Conservation (phyloP, 257 asterid genomes). For the Nemophila menziesii region DNA sequence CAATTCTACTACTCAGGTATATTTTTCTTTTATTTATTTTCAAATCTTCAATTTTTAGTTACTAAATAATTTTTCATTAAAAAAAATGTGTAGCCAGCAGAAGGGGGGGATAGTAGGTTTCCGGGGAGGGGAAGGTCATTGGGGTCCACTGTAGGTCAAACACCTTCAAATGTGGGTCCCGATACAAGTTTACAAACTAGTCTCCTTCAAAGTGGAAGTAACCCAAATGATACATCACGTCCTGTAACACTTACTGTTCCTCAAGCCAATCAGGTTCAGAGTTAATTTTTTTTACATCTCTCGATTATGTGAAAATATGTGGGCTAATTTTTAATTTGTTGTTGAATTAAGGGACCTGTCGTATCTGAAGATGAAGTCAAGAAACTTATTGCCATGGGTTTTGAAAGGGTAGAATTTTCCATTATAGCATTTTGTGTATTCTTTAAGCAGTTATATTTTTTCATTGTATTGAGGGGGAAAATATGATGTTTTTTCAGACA, state of each 20-base stretch:
- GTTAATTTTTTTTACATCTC: slow-evolving; percentile 1
- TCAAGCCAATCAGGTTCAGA: slow-evolving; percentile 49
- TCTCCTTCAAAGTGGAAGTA: slow-evolving; percentile 48
- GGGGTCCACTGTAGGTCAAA: slow-evolving; percentile 22
- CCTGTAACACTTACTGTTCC: slow-evolving; percentile 30
- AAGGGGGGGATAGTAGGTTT: slow-evolving; percentile 46
- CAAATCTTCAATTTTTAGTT: background rate
- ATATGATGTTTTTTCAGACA: slow-evolving; percentile 35
- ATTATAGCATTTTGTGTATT: background rate
- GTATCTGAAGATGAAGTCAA: slow-evolving; percentile 61
- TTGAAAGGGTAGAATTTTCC: slow-evolving; percentile 55
- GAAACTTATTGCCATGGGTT: slow-evolving; percentile 92
- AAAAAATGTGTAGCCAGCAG: slow-evolving; percentile 32
- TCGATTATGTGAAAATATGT: slow-evolving; percentile 2
- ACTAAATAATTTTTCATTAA: slow-evolving; percentile 8
- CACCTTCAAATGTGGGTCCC: slow-evolving; percentile 29
- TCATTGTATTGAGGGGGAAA: background rate
- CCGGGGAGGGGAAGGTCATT: slow-evolving; percentile 82
- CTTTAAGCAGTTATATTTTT: background rate
- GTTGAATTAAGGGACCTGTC: slow-evolving; percentile 29
- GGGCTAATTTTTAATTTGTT: background rate
- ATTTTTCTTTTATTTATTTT: background rate
- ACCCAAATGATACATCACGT: slow-evolving; percentile 24
- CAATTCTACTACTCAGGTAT: slow-evolving; percentile 44
- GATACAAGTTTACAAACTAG: slow-evolving; percentile 64